A percentile compares a stretch with the other conserved stretches of the same genome.
These are phyloP conservation scores for Moringa oleifera DNA, from an alignment of 345 rosid genomes.

Conservation along the genomic window DNA sequence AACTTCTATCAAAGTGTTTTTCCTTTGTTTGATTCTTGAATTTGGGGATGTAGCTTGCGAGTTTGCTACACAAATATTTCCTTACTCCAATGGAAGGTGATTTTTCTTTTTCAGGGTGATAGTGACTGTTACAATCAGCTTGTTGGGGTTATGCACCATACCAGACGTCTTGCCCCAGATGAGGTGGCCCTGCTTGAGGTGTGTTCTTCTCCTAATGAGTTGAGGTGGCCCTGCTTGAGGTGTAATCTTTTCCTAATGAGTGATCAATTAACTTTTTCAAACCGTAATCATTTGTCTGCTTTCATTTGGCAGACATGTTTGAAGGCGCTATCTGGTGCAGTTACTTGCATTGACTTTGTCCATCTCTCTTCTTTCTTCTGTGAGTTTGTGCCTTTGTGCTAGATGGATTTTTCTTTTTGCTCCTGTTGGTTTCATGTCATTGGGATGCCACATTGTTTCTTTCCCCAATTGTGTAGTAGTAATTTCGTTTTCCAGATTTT, in stretches of 20 bases:
- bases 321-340: constrained; percentile 63
- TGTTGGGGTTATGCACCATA: constrained; percentile 51
- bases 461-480: constrained; percentile 10
- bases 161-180: constrained; percentile 33
- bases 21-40: neutral
- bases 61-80: neutral
- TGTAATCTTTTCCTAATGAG: constrained; percentile 14
- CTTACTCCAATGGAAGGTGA: neutral
- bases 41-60: neutral
- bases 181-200: constrained; percentile 79
- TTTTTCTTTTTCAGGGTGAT: constrained; percentile 43
- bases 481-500: constrained; percentile 41
- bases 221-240: constrained; percentile 74
- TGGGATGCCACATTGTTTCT: neutral
- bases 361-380: constrained; percentile 56
- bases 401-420: neutral
- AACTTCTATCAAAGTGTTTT: too few relatives aligned
- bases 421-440: neutral
- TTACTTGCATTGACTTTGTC: constrained; percentile 50
- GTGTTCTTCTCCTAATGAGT: constrained; percentile 5
- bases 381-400: constrained; percentile 36
- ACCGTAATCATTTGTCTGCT: neutral
- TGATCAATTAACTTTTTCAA: neutral
- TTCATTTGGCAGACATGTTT: constrained; percentile 45
- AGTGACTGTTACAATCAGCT: constrained; percentile 51